These are phyloP conservation scores for Penicillium sp. DNA, from an alignment of 2,329 filamentous ascomycete species.

Conservation along the genomic window DNA sequence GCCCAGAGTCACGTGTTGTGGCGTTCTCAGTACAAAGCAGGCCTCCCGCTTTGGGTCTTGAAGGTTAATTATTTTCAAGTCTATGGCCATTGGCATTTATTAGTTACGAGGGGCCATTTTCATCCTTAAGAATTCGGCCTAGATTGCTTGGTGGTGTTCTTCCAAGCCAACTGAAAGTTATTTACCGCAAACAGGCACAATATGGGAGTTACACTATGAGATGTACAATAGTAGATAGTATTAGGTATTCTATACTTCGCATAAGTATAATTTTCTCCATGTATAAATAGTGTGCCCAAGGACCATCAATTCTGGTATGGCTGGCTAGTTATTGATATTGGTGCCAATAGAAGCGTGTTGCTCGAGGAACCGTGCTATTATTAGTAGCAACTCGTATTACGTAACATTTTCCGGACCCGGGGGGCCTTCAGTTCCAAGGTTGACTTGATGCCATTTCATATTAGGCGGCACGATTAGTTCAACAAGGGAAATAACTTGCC, in stretches of 20 bases:
- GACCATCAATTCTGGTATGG: background rate
- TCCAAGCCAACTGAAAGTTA: background rate
- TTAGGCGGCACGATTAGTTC: background rate
- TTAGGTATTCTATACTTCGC: background rate
- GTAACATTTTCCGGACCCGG: background rate
- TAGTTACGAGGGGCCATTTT: no score
- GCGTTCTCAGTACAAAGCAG: conserved; percentile 17
- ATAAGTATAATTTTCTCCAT: background rate
- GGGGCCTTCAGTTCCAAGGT: no score
- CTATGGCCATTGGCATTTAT: background rate
- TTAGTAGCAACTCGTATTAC: background rate
- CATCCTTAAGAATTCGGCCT: background rate
- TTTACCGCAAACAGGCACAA: conserved; percentile 6
- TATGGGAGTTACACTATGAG: background rate
- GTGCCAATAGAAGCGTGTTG: background rate
- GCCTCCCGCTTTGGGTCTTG: background rate
- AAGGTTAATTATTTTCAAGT: background rate
- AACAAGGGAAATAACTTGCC: no score
- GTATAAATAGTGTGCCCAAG: background rate
- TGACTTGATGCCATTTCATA: background rate
- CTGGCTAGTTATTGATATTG: background rate
- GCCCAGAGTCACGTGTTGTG: conserved; percentile 23
- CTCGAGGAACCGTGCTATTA: conserved; percentile 6
- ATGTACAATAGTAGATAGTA: background rate
- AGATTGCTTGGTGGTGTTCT: background rate